phyloP scores from a whole-genome alignment of 2,329 filamentous ascomycete genomes.

The Aspergillus oerlinghausenensis region DNA sequence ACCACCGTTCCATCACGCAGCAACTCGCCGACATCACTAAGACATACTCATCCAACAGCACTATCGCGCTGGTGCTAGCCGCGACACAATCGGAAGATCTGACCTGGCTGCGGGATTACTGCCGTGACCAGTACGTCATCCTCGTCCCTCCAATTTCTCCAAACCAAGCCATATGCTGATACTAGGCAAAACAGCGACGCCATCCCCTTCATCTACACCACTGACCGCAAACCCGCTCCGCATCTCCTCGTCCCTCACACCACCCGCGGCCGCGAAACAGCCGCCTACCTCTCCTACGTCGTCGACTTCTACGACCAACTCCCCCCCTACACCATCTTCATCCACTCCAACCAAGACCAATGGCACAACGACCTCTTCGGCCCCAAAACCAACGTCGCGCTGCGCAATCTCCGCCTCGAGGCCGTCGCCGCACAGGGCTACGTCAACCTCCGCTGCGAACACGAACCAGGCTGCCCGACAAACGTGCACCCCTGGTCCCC shows the following conservation, averaged over 20 bases:
- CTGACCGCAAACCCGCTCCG: constrained; percentile 20
- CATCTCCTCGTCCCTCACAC: constrained; percentile 22
- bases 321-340: constrained; percentile 56
- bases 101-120: constrained; percentile 18
- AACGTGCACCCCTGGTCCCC: constrained; percentile 30
- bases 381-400: constrained; percentile 23
- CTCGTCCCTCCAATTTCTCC: not conserved
- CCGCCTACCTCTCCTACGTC: constrained; percentile 59
- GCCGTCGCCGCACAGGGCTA: constrained; percentile 37
- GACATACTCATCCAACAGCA: constrained; percentile 11
- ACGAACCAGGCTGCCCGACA: constrained; percentile 35
- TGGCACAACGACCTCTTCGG: constrained; percentile 54
- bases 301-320: constrained; percentile 58
- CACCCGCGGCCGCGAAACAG: constrained; percentile 56
- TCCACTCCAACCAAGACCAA: constrained; percentile 54
- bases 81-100: constrained; percentile 16
- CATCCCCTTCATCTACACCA: constrained; percentile 20
- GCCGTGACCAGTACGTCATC: constrained; percentile 13
- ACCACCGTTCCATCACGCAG: constrained; percentile 10
- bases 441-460: constrained; percentile 37
- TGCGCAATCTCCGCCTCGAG: constrained; percentile 30
- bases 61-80: constrained; percentile 15
- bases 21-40: constrained; percentile 14
- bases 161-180: not conserved
- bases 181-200: not conserved